Evolutionary conservation across 208 protist genomes (phyloP), one percentile per base, ranked within the genome.

Genomic region (Blastocrithidia nonstop): DNA sequence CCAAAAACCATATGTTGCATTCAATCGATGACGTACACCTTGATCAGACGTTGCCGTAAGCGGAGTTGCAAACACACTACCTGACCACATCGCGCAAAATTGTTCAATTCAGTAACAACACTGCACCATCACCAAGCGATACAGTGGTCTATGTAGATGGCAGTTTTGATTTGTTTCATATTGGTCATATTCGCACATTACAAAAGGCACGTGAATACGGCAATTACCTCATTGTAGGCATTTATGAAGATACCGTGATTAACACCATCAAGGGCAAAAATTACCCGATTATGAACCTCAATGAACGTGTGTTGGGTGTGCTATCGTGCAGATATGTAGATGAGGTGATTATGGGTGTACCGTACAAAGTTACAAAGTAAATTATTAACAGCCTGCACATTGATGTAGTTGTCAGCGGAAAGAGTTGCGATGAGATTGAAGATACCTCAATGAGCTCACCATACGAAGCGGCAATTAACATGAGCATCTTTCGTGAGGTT

Each of bases 201-300:
- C 45, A 91, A 39, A 78, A 87, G 61, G 96, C 96, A 6, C 84
- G 89, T 26, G 70, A 71, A 33, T 28, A 88, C 0, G 95, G 97
- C 31, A 69, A 90, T 51, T 98, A 96, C 71, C 39, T 99, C 6
- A 84, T 98, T 61, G 96, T 95, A 24, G 96, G 96, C 43, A 36
- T 99, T 13, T 85, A 97, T 63, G 80, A 94, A 22, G 96, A 99
- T 62, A 51, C 67, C 20, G 66, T 83, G n/a, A 66, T 97, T 38
- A 89, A 94, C 24, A 62, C 67, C 52, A 56, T 73, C 32, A 93
- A 96, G 50, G 90, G 95, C 15, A 60, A 65, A 21, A 91, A 97
- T 57, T 96, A 89, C 56, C 97, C 97, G 16, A 98, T 99, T 54
- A 98, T 98, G 94, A 98, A 95, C 60, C 57, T 98, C 13, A 96